Base-by-base conservation (phyloP, 345 rosid genomes). In the Luvunga scandens region DNA sequence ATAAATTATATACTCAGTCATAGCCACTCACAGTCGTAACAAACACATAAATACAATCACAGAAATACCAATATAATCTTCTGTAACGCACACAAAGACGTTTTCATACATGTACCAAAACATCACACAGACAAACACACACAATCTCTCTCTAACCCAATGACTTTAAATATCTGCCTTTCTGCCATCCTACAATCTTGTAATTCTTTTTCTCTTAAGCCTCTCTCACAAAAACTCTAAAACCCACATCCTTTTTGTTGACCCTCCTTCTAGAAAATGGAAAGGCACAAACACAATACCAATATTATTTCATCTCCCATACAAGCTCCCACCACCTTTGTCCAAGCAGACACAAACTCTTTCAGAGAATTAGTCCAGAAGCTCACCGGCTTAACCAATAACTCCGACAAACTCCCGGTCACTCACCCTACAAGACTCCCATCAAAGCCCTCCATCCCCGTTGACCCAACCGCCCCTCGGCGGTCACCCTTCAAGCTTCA, bases 321-420 rank as follows among this genome's bases (percentile, higher is more conserved):
- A 1, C 79, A 80, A 10, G 22, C 83, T 1, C 78, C 84, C 3
- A 82, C 90, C 24, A 84, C 91, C 33, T 88, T 84, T 60, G 86
- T 88, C 28, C 89, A 86, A 55, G 89, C 91, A 8, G 91, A 88
- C 64, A 63, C 86, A 4, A 68, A 62, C 79, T 73, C 79, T n/a
- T 88, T 88, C 80, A 71, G 85, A 57, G 91, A 86, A 42, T 80
- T 88, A 4, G 91, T 88, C 78, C 91, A 88, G 36, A 86, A 75
- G 66, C 83, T 86, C 6, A 88, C 91, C 4, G 91, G 91, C 27
- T 81, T 81, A 53, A 24, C 85, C 66, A 27, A 76, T 65, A 24
- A 65, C 77, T 18, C 78, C 1, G 73, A 79, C 1, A 78, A 74
- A 2, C 81, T 75, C 24, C 86, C 81, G 2, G 66, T 39, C 42